phyloP scores from a whole-genome alignment of 2,329 filamentous ascomycete genomes.

The Fusarium palustre region DNA sequence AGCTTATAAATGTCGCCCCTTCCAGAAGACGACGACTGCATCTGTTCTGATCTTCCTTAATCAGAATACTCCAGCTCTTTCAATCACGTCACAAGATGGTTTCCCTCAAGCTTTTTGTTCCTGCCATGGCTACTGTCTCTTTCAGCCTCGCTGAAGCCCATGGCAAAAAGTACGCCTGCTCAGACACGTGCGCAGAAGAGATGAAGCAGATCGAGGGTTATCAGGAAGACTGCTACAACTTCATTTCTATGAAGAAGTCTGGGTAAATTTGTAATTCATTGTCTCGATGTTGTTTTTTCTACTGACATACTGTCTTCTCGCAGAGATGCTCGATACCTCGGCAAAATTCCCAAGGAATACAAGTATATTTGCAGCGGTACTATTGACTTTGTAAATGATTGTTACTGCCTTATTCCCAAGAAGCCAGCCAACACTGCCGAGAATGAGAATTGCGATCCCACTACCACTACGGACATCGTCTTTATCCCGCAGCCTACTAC shows the following conservation, averaged over 20 bases:
- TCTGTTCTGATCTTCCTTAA: rapidly evolving
- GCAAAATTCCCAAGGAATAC: not conserved
- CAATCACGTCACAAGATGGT: not conserved
- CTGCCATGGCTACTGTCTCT: not conserved
- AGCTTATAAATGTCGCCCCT: not conserved
- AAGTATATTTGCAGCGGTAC: not conserved
- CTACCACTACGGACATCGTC: not conserved
- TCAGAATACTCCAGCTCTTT: rapidly evolving
- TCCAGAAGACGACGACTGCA: no score
- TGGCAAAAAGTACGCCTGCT: not conserved
- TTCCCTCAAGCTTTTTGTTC: not conserved
- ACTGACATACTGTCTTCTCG: not conserved
- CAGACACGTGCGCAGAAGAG: not conserved
- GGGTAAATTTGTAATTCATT: not conserved
- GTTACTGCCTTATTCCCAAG: not conserved
- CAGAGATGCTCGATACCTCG: not conserved
- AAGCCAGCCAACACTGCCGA: not conserved
- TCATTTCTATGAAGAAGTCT: not conserved
- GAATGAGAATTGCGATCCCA: not conserved
- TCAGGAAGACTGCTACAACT: not conserved
- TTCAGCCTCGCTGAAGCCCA: not conserved
- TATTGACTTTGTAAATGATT: not conserved
- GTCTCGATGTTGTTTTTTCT: no score
- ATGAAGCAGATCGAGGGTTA: not conserved
- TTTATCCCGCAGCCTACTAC: not conserved